These are phyloP conservation scores for Adansonia grandidieri DNA, from an alignment of 441 rosid genomes.

Conservation along the genomic window DNA sequence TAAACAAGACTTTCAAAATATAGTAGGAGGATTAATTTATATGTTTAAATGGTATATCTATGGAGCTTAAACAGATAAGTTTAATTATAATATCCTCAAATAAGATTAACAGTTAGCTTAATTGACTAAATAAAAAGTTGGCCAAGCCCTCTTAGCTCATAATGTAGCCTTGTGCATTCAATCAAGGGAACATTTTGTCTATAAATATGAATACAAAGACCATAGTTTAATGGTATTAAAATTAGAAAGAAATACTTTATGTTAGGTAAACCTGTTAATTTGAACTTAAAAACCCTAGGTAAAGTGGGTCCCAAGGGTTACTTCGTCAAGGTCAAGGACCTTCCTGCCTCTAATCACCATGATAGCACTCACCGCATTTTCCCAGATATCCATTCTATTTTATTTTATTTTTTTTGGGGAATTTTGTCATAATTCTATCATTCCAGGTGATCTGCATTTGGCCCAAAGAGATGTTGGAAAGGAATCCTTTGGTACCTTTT, in stretches of 20 bases:
- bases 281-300: slow-evolving; percentile 28
- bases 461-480: slow-evolving; percentile 15
- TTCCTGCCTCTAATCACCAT: slow-evolving; percentile 35
- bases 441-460: slow-evolving; percentile 26
- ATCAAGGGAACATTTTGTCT: slow-evolving; percentile 79
- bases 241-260: slow-evolving; percentile 30
- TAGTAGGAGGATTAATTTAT: neutral
- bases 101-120: slow-evolving; percentile 35
- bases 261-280: slow-evolving; percentile 62
- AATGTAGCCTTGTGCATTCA: slow-evolving; percentile 51
- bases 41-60: neutral
- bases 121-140: slow-evolving; percentile 41
- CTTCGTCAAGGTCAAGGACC: slow-evolving; percentile 29
- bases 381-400: slow-evolving; percentile 1
- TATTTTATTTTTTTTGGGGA: too few relatives aligned
- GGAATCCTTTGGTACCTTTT: slow-evolving; percentile 5
- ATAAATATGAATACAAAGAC: slow-evolving; percentile 39
- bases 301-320: slow-evolving; percentile 42
- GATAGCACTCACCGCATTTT: slow-evolving; percentile 31
- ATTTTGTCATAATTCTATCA: slow-evolving; percentile 10
- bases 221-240: slow-evolving; percentile 39
- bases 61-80: neutral
- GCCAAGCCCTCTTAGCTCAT: slow-evolving; percentile 37
- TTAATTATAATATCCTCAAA: slow-evolving; percentile 3
- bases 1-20: neutral